These are phyloP conservation scores for Wickerhamomyces strasburgensis DNA, from an alignment of 805 yeast species.

Conservation along the genomic window DNA sequence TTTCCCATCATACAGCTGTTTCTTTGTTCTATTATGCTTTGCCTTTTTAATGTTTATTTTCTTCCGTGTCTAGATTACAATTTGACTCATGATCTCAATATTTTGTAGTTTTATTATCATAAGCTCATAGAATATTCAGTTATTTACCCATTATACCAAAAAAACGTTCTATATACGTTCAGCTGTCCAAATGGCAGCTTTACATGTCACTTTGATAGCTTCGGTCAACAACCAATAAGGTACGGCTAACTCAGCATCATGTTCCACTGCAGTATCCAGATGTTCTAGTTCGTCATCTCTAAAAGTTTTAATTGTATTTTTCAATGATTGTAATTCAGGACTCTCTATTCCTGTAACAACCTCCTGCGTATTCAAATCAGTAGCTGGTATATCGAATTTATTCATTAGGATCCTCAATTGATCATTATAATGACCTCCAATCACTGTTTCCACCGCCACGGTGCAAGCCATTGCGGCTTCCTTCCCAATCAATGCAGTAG, in stretches of 20 bases:
- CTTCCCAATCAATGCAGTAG: conserved; percentile 80
- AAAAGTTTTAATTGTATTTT: conserved; percentile 61
- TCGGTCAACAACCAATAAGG: conserved; percentile 90
- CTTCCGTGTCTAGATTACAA: no score
- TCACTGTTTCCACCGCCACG: conserved; percentile 97
- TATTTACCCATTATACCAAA: no score
- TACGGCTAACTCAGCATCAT: conserved; percentile 89
- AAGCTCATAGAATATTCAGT: no score
- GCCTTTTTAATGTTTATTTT: no score
- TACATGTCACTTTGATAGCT: conserved; percentile 75
- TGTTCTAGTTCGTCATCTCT: conserved; percentile 96
- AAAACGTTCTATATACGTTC: conserved; percentile 73
- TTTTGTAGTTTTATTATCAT: no score
- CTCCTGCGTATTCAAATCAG: conserved; percentile 26
- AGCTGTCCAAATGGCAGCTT: conserved; percentile 87
- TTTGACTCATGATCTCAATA: no score
- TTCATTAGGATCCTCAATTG: conserved; percentile 75
- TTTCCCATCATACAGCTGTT: conserved; percentile 3
- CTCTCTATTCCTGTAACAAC: conserved; percentile 30
- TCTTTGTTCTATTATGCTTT: conserved; percentile 1
- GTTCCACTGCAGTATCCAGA: conserved; percentile 84
- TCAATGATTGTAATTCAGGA: conserved; percentile 54
- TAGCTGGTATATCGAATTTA: conserved; percentile 48
- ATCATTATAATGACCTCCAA: conserved; percentile 91
- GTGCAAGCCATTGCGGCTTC: conserved; percentile 99